phyloP scores from a whole-genome alignment of 129 eudicot species.

The Solidago caesia region DNA sequence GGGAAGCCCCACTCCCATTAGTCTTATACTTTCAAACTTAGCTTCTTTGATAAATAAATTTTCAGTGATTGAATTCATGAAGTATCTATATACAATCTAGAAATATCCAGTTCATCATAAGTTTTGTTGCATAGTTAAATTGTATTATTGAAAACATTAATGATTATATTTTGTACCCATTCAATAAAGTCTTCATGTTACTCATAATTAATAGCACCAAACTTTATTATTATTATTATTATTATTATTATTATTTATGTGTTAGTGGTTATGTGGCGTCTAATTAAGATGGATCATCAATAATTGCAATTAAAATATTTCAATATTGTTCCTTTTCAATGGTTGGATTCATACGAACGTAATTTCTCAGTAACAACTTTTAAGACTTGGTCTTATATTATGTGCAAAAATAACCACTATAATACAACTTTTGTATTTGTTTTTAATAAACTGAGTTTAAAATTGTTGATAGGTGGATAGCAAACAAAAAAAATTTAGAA shows the following conservation, averaged over 20 bases:
- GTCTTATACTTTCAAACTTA: too few species aligned
- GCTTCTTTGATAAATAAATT: neutral
- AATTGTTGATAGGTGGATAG: too few species aligned
- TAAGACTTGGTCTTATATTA: neutral
- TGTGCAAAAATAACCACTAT: neutral
- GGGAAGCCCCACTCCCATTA: too few species aligned
- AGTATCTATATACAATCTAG: neutral
- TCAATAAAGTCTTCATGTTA: slow-evolving; percentile 14
- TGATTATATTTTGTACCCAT: slow-evolving; percentile 28
- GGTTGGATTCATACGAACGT: neutral
- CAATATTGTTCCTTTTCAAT: neutral
- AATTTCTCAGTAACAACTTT: neutral
- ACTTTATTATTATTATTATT: neutral
- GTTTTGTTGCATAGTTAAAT: slow-evolving; percentile 8
- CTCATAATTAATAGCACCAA: slow-evolving; percentile 14
- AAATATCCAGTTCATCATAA: neutral
- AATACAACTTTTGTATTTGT: neutral
- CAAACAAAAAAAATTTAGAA: too few species aligned
- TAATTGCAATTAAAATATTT: neutral
- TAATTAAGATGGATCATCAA: slow-evolving; percentile 3
- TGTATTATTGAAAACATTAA: slow-evolving; percentile 27
- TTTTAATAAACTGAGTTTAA: neutral
- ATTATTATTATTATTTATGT: neutral
- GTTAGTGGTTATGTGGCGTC: slow-evolving; percentile 8
- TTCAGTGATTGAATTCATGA: neutral